These are phyloP conservation scores for Rhizodiscina lignyota DNA, from an alignment of 495 filamentous ascomycete species.

Conservation along the genomic window DNA sequence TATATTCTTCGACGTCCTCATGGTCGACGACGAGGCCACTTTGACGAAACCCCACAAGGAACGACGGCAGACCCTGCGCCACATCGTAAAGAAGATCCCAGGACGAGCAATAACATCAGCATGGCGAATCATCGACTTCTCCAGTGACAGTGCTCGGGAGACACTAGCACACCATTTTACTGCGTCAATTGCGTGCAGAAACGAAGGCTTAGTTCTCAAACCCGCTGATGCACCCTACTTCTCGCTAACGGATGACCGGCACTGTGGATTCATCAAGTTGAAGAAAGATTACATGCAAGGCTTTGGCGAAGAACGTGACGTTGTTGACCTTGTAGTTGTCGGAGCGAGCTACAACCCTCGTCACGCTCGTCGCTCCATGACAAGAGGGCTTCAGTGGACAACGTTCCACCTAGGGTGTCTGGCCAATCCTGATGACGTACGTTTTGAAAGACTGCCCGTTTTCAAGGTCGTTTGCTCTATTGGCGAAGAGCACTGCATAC, in stretches of 20 bases:
- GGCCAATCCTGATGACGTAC: conserved; percentile 50
- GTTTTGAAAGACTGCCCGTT: conserved; percentile 32
- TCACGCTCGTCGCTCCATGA: conserved; percentile 37
- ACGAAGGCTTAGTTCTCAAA: conserved; percentile 70
- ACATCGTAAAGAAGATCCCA: conserved; percentile 34
- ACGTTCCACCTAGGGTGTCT: conserved; percentile 68
- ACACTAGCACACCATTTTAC: conserved; percentile 46
- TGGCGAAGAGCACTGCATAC: too few species aligned
- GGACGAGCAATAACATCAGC: conserved; percentile 45
- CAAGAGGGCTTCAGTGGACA: conserved; percentile 44
- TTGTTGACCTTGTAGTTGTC: conserved; percentile 66
- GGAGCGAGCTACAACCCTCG: conserved; percentile 50
- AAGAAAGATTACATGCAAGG: conserved; percentile 82
- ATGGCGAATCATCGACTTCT: conserved; percentile 47
- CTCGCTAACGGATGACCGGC: conserved; percentile 7
- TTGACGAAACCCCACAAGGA: conserved; percentile 41
- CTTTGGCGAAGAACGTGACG: conserved; percentile 67
- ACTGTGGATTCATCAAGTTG: conserved; percentile 54
- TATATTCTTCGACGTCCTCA: conserved; percentile 61
- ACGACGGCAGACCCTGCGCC: conserved; percentile 40
- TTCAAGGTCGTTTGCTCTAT: conserved; percentile 51
- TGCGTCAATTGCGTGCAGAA: conserved; percentile 41
- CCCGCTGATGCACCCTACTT: conserved; percentile 66
- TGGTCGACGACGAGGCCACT: conserved; percentile 52
- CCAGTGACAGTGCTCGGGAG: conserved; percentile 21